Percentiles rank a stretch among this genome's conserved stretches.
Conservation (phyloP, 208 protist genomes). For the Crithidia thermophila region DNA sequence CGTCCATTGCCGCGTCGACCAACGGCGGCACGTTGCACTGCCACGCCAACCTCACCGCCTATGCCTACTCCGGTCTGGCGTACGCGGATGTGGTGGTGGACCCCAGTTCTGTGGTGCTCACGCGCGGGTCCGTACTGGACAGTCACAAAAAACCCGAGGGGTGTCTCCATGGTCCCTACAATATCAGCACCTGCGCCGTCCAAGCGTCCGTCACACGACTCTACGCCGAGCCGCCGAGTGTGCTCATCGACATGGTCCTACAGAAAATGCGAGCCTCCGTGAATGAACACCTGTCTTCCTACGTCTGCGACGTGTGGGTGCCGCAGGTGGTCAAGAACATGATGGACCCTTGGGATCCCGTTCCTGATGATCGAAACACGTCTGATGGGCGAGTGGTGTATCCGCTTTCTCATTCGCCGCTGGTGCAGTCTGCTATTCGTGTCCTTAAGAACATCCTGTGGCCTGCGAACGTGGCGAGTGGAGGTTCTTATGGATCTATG, state of each 20-base stretch:
- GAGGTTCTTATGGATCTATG: too few species aligned
- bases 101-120: slow-evolving; percentile 9
- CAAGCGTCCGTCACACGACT: slow-evolving; percentile 6
- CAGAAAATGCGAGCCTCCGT: neutral
- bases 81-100: slow-evolving; percentile 10
- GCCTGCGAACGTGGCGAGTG: too few species aligned
- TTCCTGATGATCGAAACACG: neutral
- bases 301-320: slow-evolving; percentile 21
- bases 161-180: slow-evolving; percentile 14
- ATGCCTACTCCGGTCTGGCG: slow-evolving; percentile 15
- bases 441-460: too few species aligned
- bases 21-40: slow-evolving; percentile 23
- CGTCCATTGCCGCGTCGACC: slow-evolving; percentile 6
- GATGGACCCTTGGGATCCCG: neutral
- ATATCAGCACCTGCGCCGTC: slow-evolving; percentile 20
- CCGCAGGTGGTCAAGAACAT: slow-evolving; percentile 10
- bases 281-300: neutral
- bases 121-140: too few species aligned
- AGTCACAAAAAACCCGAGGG: too few species aligned
- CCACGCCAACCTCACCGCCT: slow-evolving; percentile 18
- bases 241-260: slow-evolving; percentile 15
- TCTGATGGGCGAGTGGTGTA: neutral
- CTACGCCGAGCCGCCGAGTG: slow-evolving; percentile 12
- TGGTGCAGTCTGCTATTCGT: too few species aligned
- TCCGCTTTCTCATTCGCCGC: neutral